These are phyloP conservation scores for Chytridium lagenaria DNA, from an alignment of 371 early-diverging fungal species.

Conservation along the genomic window DNA sequence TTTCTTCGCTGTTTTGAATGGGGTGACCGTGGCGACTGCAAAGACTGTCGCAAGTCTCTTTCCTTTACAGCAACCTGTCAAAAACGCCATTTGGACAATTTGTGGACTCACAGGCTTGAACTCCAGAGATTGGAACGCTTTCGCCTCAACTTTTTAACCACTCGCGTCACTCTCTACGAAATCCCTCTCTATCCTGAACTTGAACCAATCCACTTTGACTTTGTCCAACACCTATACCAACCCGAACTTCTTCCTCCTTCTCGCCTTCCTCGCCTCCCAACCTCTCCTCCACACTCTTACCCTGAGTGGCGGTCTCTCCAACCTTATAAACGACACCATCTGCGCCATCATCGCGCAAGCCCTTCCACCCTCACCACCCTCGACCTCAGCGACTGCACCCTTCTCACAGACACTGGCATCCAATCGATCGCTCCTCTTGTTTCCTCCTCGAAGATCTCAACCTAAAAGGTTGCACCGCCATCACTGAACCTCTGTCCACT, in stretches of 20 bases:
- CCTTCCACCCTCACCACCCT: conserved; percentile 15
- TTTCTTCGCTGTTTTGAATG: not conserved
- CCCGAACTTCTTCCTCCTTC: not conserved
- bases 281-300: not conserved
- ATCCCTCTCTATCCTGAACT: conserved; percentile 18
- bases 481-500: too few species aligned
- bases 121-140: not conserved
- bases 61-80: too few species aligned
- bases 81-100: too few species aligned
- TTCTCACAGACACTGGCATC: conserved; percentile 29
- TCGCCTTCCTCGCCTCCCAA: conserved; percentile 1
- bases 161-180: not conserved
- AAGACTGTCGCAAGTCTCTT: not conserved
- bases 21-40: not conserved
- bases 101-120: not conserved
- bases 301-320: conserved; percentile 14
- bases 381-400: conserved; percentile 23
- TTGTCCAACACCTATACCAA: not conserved
- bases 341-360: conserved; percentile 18
- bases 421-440: conserved; percentile 14
- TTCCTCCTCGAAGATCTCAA: conserved; percentile 22
- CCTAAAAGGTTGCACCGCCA: conserved; percentile 26
- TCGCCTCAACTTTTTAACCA: not conserved
- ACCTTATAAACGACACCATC: conserved; percentile 13
- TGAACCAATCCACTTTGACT: conserved; percentile 10